Evolutionary conservation across 1,284 basidiomycete species (phyloP), one percentile per base, ranked within the genome.

Genomic region (Heterobasidion irregulare): DNA sequence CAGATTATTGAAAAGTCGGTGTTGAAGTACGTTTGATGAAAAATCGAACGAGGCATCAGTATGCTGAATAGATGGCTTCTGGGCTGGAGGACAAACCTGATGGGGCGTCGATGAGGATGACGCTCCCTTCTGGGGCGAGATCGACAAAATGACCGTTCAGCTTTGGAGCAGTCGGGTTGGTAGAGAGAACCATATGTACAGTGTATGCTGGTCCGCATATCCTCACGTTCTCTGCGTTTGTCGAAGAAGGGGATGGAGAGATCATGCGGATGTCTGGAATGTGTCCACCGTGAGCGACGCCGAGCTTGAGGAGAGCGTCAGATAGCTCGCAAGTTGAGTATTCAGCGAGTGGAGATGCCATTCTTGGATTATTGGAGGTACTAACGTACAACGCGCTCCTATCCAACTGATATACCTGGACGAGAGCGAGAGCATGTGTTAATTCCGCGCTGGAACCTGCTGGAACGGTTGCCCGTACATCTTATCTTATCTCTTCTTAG

Each of bases 241-340:
- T 63, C 4, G 69, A 59, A 7, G n/a, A 26, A 2, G 65, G 49
- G 2, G 57, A 57, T 0, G 83, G 78, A 16, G 82, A 83, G 53
- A 79, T 68, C 60, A 82, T 74, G 47, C 80, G 72, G 32, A 98
- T 82, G 67, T 95, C 93, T 1, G 93, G 85, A 38, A 98, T 76
- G 64, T 84, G 78, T 0, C 95, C 94, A 1, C 94, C 94, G 63
- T 85, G 78, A 5, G 79, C 74, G 6, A 83, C 66, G 12, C 85
- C 84, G 38, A 98, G 83, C 69, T 93, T 95, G 64, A 95, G 75
- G 64, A 98, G 80, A 1, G 93, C 92, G 69, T 98, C 95, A 1
- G 94, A 94, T 16, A 98, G 76, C 76, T 97, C 88, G 71, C 89
- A 91, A 43, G 87, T 78, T 7, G 89, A 84, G 64, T 80, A 83